A percentile compares a stretch with the other conserved stretches of the same genome.
These are phyloP conservation scores for Mycosphaerella sp. DNA, from an alignment of 2,329 filamentous ascomycete genomes.

Conservation along the genomic window DNA sequence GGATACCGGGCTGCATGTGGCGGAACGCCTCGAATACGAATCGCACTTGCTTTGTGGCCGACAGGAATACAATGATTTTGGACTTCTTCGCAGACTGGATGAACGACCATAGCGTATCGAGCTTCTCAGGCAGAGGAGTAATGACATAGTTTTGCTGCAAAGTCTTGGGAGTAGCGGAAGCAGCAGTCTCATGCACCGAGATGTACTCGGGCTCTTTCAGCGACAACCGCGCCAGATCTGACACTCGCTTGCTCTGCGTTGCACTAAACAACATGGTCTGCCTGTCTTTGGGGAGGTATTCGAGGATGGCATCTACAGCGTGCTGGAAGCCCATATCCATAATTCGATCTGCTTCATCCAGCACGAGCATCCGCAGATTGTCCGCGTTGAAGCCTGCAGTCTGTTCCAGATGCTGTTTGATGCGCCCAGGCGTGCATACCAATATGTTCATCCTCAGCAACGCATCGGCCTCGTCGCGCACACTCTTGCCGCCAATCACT, in stretches of 20 bases:
- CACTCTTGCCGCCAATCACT: slow-evolving; percentile 86
- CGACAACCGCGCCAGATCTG: slow-evolving; percentile 81
- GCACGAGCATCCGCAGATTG: slow-evolving; percentile 83
- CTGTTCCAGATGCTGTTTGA: slow-evolving; percentile 93
- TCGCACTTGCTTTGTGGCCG: slow-evolving; percentile 90
- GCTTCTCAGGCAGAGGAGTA: slow-evolving; percentile 77
- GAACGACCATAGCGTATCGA: slow-evolving; percentile 90
- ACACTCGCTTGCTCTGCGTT: slow-evolving; percentile 91
- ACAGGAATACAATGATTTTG: slow-evolving; percentile 93
- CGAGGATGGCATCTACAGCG: slow-evolving; percentile 85
- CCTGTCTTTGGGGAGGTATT: slow-evolving; percentile 76
- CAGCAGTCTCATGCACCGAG: slow-evolving; percentile 79
- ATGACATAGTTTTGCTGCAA: slow-evolving; percentile 89
- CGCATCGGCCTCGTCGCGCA: slow-evolving; percentile 81
- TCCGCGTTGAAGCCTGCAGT: slow-evolving; percentile 84
- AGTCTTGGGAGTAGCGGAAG: slow-evolving; percentile 70
- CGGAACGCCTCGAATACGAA: slow-evolving; percentile 93
- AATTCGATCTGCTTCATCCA: slow-evolving; percentile 94
- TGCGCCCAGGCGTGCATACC: slow-evolving; percentile 88
- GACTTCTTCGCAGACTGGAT: slow-evolving; percentile 83
- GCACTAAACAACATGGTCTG: slow-evolving; percentile 95
- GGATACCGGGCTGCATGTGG: slow-evolving; percentile 88
- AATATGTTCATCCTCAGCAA: slow-evolving; percentile 92
- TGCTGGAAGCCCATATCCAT: slow-evolving; percentile 96
- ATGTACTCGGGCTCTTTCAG: slow-evolving; percentile 91